These are phyloP conservation scores for Agaricus bisporus DNA, from an alignment of 768 basidiomycete species.

Conservation along the genomic window DNA sequence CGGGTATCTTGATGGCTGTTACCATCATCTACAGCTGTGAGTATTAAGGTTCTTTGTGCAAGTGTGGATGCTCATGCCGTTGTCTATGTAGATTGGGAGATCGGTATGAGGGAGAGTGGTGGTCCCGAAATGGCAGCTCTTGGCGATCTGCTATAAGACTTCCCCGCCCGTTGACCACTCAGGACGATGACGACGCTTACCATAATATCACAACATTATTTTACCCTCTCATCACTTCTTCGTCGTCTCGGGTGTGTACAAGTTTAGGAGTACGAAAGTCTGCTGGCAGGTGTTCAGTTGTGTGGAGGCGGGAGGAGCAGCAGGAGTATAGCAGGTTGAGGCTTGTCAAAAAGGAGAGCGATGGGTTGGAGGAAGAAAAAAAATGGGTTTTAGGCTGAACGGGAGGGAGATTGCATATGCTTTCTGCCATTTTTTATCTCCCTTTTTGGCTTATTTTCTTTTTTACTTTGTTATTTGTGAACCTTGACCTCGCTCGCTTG, in stretches of 20 bases:
- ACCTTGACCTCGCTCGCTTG: too few relatives aligned
- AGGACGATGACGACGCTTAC: not conserved
- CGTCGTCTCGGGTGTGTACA: not conserved
- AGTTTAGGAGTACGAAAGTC: not conserved
- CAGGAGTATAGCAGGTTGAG: too few relatives aligned
- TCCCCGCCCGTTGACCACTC: not conserved
- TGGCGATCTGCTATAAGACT: constrained; percentile 64
- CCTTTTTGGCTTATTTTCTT: too few relatives aligned
- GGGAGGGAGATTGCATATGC: too few relatives aligned
- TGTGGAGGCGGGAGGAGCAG: too few relatives aligned
- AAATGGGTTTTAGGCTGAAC: too few relatives aligned
- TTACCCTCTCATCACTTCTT: not conserved
- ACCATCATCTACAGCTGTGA: constrained; percentile 94
- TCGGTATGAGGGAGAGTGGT: constrained; percentile 83
- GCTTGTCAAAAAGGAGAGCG: too few relatives aligned
- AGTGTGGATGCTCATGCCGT: constrained; percentile 5
- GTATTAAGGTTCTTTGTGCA: constrained; percentile 22
- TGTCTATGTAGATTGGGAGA: constrained; percentile 75
- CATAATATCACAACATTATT: not conserved
- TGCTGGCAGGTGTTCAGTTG: too few relatives aligned
- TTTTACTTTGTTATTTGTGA: too few relatives aligned
- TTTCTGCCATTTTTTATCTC: too few relatives aligned
- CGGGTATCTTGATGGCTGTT: constrained; percentile 95
- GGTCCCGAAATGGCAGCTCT: constrained; percentile 81
- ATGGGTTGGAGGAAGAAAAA: too few relatives aligned